Evolutionary conservation across 1,284 basidiomycete genomes (phyloP).

Genomic region (Ustilago loliicola): DNA sequence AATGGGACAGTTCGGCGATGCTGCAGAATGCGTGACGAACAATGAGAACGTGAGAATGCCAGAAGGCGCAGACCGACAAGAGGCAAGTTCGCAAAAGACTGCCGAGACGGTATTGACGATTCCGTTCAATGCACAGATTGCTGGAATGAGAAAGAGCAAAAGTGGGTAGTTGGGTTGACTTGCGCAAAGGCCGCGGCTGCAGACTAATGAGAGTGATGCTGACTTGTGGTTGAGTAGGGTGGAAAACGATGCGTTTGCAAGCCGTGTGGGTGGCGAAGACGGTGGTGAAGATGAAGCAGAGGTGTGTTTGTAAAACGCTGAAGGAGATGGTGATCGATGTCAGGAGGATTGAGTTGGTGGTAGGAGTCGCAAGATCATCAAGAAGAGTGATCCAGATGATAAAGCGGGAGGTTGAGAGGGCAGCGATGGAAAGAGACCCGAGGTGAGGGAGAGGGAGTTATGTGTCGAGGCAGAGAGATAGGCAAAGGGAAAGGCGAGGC

Average conservation of each 20-base stretch:
- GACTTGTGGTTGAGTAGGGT: background rate
- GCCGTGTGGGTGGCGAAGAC: constrained; percentile 1
- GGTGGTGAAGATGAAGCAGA: constrained; percentile 11
- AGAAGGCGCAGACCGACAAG: background rate
- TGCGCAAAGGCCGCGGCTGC: background rate
- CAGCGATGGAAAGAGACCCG: background rate
- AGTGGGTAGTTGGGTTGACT: background rate
- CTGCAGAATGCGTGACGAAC: too few species aligned
- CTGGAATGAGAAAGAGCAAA: background rate
- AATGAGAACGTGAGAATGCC: background rate
- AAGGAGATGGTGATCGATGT: background rate
- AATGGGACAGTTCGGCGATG: background rate
- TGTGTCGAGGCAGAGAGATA: background rate
- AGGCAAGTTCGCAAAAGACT: background rate
- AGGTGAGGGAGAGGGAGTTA: background rate
- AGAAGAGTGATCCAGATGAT: background rate
- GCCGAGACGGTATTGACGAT: background rate
- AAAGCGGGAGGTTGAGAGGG: background rate
- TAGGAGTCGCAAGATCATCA: background rate
- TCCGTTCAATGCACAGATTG: background rate
- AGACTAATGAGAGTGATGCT: constrained; percentile 1
- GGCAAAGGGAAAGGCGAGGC: background rate
- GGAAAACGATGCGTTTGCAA: background rate
- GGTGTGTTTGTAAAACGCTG: background rate
- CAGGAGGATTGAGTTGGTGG: background rate